Base-by-base conservation (phyloP, 1,139 yeast genomes). In the Sugiyamaella neomexicana region DNA sequence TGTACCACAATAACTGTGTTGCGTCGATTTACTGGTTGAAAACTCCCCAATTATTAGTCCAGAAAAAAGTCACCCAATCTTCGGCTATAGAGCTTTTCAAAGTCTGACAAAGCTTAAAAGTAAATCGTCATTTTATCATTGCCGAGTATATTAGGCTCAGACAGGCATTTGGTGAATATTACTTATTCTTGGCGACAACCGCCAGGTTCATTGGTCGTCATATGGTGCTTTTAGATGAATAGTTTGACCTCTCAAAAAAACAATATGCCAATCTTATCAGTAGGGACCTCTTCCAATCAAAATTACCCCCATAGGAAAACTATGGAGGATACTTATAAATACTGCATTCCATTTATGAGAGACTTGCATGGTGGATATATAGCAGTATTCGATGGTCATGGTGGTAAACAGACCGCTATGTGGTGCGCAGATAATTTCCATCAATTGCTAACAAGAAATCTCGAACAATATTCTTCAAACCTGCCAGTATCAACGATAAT, bases 361-460 rank as follows among this genome's bases (percentile, higher is more conserved):
- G 70, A 88, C 55, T 75, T 86, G 9, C 13, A 20, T 23, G 86
- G 95, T 91, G 95, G 95, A 1, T 89, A 87, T 67, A 86, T 87
- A 75, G 96, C 91, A 13, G 80, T 89, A 2, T 89, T 87, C 69
- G 97, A 89, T 69, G 97, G 97, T 4, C 97, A 89, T 71, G 95
- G 95, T 5, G 96, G 96, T 3, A 81, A 82, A 58, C 86, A 81
- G 61, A 83, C 91, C 2, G 93, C 96, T 1, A 78, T 88, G 63
- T 87, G 95, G 95, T 87, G 96, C 72, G 95, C 95, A 0, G 82
- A 86, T 54, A 82, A 87, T 66, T 71, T 89, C 54, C 95, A 87
- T 67, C 72, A 77, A 25, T 66, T 61, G 41, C 57, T 58, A 3
- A 56, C 54, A 9, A 39, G 46, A 13, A 53, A 55, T 15, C 45